Evolutionary conservation across 805 yeast genomes (phyloP), one percentile per base, ranked within the genome.

Genomic region (Wickerhamomyces mucosus): DNA sequence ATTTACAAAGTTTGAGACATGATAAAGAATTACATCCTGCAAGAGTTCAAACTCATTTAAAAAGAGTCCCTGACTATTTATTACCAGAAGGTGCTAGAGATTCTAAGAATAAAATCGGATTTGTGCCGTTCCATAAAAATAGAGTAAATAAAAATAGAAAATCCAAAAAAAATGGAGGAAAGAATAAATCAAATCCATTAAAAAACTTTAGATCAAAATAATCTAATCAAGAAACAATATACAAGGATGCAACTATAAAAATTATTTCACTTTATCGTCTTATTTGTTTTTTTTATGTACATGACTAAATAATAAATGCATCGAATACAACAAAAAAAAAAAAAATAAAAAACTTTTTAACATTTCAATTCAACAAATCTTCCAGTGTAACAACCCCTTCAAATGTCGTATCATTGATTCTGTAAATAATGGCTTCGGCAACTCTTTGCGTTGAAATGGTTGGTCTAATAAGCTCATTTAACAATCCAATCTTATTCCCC

Each of bases 11-110:
- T 32, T 70, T 92, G 52, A 79, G 96, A 52, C 98, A 92, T 51
- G 98, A 92, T 53, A 82, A 78, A 48, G 95, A 82, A 42, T 55
- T 84, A 36, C 94, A 88, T 50, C 77, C 89, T 8, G 65, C 88
- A 1, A 73, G 94, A 55, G 70, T 76, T 6, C 96, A 88, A 54
- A 61, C 72, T 20, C 95, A 92, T 50, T 66, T 92, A 61, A 88
- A 84, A 54, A 72, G 94, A 54, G 89, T 92, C 19, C 98, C 98
- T 1, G 86, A 83, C 27, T 92, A 92, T 50, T 63, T 92, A 43
- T 61, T 92, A 40, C 97, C 97, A 6, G 82, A 76, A 45, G 69
- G 74, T 42, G 84, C 81, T 3, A 69, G 88, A 51, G 53, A 62
- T 22, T 59, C 61, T 21, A 67, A 65, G 35, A 61, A 66, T 21